Percentiles rank a stretch among this genome's conserved stretches.
Conservation (phyloP, 148 eudicot genomes). For the Linanthus parryae region DNA sequence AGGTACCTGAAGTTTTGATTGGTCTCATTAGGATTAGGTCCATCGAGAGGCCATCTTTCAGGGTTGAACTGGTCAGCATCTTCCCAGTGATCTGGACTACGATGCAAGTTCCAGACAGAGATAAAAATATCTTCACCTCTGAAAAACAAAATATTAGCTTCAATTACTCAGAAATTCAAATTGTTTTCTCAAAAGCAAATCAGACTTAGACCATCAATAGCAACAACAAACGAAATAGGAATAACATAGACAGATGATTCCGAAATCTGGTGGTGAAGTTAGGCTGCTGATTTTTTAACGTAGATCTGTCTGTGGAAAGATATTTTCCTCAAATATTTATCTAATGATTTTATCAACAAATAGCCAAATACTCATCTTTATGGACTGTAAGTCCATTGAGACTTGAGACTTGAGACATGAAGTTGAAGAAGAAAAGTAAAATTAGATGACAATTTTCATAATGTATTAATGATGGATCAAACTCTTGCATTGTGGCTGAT, state of each 20-base stretch:
- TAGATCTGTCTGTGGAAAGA: too few relatives aligned
- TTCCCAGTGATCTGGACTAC: constrained; percentile 78
- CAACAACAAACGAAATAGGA: background rate
- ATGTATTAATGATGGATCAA: too few relatives aligned
- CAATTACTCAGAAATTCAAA: background rate
- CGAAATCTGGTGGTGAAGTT: too few relatives aligned
- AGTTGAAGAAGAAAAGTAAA: too few relatives aligned
- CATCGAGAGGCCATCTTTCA: constrained; percentile 98
- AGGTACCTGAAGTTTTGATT: constrained; percentile 84
- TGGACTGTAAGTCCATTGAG: too few relatives aligned
- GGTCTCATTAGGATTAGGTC: constrained; percentile 91
- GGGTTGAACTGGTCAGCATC: constrained; percentile 88
- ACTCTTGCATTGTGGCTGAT: too few relatives aligned
- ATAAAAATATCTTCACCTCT: constrained; percentile 95
- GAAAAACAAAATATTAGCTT: constrained; percentile 16
- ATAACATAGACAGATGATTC: background rate
- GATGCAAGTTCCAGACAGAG: constrained; percentile 94
- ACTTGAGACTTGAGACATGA: too few relatives aligned
- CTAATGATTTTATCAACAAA: too few relatives aligned
- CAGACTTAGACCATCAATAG: background rate
- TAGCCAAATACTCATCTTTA: too few relatives aligned
- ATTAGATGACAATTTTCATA: too few relatives aligned
- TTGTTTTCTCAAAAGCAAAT: background rate
- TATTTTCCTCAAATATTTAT: too few relatives aligned
- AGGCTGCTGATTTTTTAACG: too few relatives aligned